Evolutionary conservation across 2,329 filamentous ascomycete species (phyloP), one percentile per base, ranked within the genome.

Genomic region (Dothiorella sarmentorum): DNA sequence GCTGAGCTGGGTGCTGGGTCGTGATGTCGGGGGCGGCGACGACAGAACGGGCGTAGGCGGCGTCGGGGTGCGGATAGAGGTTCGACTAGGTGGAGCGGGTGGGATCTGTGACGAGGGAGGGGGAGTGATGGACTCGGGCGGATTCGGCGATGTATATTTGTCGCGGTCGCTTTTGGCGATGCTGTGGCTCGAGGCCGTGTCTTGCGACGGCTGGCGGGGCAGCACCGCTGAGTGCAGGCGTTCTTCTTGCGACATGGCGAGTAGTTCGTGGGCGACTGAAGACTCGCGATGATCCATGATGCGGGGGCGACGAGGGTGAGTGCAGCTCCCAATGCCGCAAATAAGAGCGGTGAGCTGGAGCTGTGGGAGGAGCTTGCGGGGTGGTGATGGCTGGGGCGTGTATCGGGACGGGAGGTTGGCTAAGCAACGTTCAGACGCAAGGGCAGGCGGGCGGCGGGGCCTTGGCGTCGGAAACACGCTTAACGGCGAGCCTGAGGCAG

Each of bases 71-170:
- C 77, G 72, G 44, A 67, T 64, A 59, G 71, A 59, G 68, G 68
- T 56, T 71, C 75, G 64, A 71, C 75, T 59, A 70, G 66, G 56
- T 59, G 62, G 33, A 10, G 80, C 67, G 63, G 66, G 61, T 43
- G 78, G 76, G 7, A 81, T 67, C 66, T 87, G 85, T 2, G 82
- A 82, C 2, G 85, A 87, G 9, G 84, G 84, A 22, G 85, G 85
- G 11, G 85, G 84, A 11, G 85, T 87, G 74, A 85, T 82, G n/a
- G 80, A 80, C 22, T 73, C 73, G 33, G 73, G 75, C 10, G 76
- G 76, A 20, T 77, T 65, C 74, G 66, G 73, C 68, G 67, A 73
- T 11, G 66, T 63, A 60, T 68, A 71, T 61, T 72, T 74, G 60
- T 31, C 24, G 35, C 44, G 45, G 33, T 51, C 56, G 44, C 43